Evolutionary conservation across 805 yeast species (phyloP).

Genomic region (Candida maris): DNA sequence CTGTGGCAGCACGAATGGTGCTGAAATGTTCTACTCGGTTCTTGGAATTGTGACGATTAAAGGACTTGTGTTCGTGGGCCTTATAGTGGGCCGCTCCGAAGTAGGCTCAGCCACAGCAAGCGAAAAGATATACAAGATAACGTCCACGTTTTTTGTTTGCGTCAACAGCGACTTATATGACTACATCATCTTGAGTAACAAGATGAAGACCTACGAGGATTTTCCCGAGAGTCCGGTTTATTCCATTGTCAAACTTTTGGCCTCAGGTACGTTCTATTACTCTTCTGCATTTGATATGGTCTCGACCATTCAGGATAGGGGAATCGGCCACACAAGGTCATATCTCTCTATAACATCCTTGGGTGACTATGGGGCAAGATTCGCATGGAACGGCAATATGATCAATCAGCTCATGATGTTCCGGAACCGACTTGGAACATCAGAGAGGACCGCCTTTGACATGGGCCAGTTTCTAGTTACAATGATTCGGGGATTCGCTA

Average conservation of each 20-base stretch:
- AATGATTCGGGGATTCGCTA: constrained; percentile 50
- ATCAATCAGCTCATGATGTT: constrained; percentile 43
- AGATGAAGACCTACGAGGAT: constrained; percentile 16
- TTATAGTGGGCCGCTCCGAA: constrained; percentile 50
- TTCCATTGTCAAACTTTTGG: constrained; percentile 41
- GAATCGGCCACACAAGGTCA: constrained; percentile 24
- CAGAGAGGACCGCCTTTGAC: constrained; percentile 42
- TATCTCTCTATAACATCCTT: constrained; percentile 25
- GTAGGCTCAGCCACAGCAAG: constrained; percentile 58
- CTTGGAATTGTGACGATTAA: constrained; percentile 58
- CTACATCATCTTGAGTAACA: constrained; percentile 19
- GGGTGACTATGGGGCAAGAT: constrained; percentile 43
- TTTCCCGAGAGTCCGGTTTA: constrained; percentile 36
- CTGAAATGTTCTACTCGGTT: constrained; percentile 42
- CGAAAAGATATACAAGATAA: constrained; percentile 50
- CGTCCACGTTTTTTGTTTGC: constrained; percentile 64
- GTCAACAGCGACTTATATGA: constrained; percentile 57
- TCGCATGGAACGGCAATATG: constrained; percentile 52
- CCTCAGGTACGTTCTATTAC: constrained; percentile 47
- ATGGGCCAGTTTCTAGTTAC: constrained; percentile 44
- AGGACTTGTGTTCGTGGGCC: constrained; percentile 51
- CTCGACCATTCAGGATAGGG: constrained; percentile 43
- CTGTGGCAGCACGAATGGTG: constrained; percentile 3
- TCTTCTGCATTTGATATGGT: constrained; percentile 46
- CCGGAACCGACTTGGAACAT: constrained; percentile 38